Base-by-base conservation (phyloP, 768 basidiomycete species). In the Megacollybia marginata region DNA sequence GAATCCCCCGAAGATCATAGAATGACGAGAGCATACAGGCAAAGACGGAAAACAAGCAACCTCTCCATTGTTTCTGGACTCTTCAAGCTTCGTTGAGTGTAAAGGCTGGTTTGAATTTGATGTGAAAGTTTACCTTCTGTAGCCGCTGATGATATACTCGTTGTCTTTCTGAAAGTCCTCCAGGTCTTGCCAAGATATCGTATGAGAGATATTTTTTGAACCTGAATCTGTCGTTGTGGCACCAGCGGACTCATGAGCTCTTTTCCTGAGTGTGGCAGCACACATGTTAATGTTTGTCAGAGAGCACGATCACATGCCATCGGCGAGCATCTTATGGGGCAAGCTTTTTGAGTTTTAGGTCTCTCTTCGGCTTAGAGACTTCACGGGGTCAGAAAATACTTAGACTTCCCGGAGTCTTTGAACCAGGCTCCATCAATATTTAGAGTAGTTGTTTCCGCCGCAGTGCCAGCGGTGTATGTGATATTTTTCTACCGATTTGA, bases 111-210 rank as follows among this genome's bases (percentile, higher is more conserved):
- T 33, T 42, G 36, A 54, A 50, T 48, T 31, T 34, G 19, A 35
- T 19, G 20, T 42, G 56, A 28, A 28, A 28, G 6, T 28, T 69
- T 58, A 86, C 88, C 78, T 71, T 65, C 86, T 72, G 61, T 89
- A 88, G 2, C 88, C 88, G 33, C 64, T 65, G 50, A 82, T 35
- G 52, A 89, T 87, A 59, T 78, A 84, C 56, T 87, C 83, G 56
- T 88, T 89, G 64, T 88, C 82, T 54, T 68, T 74, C 63, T 80
- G 79, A 84, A 85, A 90, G 33, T 75, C 73, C 36, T 82, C 78
- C 42, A 88, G 68, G 49, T 84, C 79, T 18, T 59, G 52, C 81
- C 81, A 88, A 11, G 67, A 55, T 33, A 77, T 46, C 7, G 70
- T 73, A 15, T 19, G 15, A 40, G 38, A 8, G 38, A 40, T 7